Evolutionary conservation across 495 filamentous ascomycete genomes (phyloP).

Genomic region (Penicillium ochrochloron): DNA sequence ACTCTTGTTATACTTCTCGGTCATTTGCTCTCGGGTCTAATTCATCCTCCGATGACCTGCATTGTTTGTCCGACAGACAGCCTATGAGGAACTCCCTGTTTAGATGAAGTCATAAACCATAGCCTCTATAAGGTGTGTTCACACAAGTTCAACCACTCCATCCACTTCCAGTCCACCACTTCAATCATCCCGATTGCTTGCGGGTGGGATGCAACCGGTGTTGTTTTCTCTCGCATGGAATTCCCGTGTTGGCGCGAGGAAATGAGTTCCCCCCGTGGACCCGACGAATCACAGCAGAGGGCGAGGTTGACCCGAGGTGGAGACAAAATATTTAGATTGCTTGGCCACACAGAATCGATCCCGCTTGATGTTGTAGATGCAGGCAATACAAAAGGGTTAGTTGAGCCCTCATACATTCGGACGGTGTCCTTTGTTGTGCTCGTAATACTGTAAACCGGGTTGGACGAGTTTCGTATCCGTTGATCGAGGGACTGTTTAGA

Average conservation of each 20-base stretch:
- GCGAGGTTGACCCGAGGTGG: neutral
- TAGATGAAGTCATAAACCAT: neutral
- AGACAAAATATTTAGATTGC: neutral
- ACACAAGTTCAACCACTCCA: neutral
- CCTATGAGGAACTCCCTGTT: no score
- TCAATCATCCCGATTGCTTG: neutral
- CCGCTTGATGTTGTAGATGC: neutral
- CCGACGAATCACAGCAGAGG: neutral
- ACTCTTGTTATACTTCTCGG: no score
- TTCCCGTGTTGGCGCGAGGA: neutral
- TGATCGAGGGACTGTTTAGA: neutral
- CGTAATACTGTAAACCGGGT: neutral
- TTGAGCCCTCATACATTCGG: neutral
- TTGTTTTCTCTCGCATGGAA: neutral
- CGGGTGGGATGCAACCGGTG: no score
- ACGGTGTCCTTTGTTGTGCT: neutral
- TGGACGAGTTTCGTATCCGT: neutral
- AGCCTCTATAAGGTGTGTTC: no score
- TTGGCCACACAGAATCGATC: constrained; percentile 2
- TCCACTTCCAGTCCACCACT: neutral
- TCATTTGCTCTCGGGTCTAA: no score
- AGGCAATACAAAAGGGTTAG: neutral
- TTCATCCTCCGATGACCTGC: no score
- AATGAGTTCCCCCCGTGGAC: neutral
- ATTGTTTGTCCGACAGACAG: no score